Evolutionary conservation across 2,329 filamentous ascomycete genomes (phyloP), one percentile per base, ranked within the genome.

Genomic region (Dryadomyces sulphureus): DNA sequence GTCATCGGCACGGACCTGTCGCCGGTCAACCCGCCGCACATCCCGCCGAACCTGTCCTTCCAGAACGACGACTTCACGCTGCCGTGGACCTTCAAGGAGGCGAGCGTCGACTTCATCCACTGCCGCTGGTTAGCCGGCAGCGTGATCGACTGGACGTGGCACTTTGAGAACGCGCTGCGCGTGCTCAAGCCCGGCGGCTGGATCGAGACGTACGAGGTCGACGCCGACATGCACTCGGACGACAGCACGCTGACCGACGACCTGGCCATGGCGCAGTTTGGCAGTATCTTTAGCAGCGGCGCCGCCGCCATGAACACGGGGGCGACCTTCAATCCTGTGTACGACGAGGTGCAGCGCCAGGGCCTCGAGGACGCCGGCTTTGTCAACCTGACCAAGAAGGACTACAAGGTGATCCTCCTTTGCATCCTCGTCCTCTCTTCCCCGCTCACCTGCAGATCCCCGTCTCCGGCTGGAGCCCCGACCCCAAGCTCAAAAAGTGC

Each of bases 281-380:
- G 34, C 34, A 5, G 17, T 7, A 36, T 36, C 34, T 36, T 36
- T 16, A 12, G 17, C 16, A n/a, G 17, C 14, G 34, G 34, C 34
- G 17, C 7, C 16, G 3, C 5, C 11, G 3, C 7, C 3, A 11
- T 36, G 11, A 19, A 19, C 4, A 36, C 17, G 3, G 34, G 17
- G 7, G 34, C 34, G 5, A n/a, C 34, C 5, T 36, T 16, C 34
- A 41, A 27, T 6, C 16, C 21, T 14, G 43, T 77, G 21, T 70
- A 69, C 0, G 67, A 74, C 38, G 65, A 70, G 32, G 57, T 77
- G 34, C 70, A 72, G 49, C 61, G 57, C 4, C 73, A 66, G 63
- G 56, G 53, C 5, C 73, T 78, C 59, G 63, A 67, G 54, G 66
- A 70, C 34, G 67, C 71, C 1, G 76, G 76, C 0, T 79, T 76